Conservation (phyloP, 371 early-diverging fungal species). For the Dichotomocladium elegans region DNA sequence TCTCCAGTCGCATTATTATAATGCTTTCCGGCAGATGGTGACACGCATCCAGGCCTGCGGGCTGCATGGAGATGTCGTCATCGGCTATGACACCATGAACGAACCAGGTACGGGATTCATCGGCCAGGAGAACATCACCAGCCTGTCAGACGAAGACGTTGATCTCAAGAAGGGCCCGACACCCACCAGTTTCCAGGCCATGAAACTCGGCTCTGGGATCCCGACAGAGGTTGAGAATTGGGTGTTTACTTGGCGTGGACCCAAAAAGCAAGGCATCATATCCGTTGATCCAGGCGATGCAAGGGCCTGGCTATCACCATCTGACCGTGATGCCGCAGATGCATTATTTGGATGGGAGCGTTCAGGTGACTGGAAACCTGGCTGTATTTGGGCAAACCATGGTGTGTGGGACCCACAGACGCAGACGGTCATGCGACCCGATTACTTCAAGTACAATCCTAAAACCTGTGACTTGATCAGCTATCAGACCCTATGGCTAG, state of each 20-base stretch:
- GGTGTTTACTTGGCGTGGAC: constrained; percentile 57
- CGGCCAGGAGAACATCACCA: constrained; percentile 44
- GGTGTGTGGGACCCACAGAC: constrained; percentile 61
- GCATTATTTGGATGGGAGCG: constrained; percentile 48
- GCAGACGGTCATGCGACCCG: constrained; percentile 24
- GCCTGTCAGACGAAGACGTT: constrained; percentile 38
- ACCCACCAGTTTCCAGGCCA: constrained; percentile 62
- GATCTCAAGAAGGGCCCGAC: constrained; percentile 56
- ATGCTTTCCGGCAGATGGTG: constrained; percentile 44
- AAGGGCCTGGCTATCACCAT: constrained; percentile 51
- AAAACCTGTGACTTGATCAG: constrained; percentile 32
- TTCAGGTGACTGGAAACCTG: constrained; percentile 30
- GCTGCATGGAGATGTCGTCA: constrained; percentile 54
- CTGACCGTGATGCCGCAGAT: constrained; percentile 30
- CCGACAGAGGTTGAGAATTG: constrained; percentile 54
- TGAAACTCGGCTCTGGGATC: constrained; percentile 61
- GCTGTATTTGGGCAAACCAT: constrained; percentile 70
- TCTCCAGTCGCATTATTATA: constrained; percentile 66
- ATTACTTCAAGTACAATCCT: constrained; percentile 60
- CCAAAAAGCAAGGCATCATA: constrained; percentile 34
- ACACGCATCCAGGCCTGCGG: constrained; percentile 37
- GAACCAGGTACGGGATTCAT: constrained; percentile 70
- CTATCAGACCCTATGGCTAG: constrained; percentile 53
- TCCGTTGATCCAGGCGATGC: constrained; percentile 46
- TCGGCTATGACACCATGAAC: constrained; percentile 75